phyloP scores from a whole-genome alignment of 306 rosid genomes.

The Adenanthera pavonina region DNA sequence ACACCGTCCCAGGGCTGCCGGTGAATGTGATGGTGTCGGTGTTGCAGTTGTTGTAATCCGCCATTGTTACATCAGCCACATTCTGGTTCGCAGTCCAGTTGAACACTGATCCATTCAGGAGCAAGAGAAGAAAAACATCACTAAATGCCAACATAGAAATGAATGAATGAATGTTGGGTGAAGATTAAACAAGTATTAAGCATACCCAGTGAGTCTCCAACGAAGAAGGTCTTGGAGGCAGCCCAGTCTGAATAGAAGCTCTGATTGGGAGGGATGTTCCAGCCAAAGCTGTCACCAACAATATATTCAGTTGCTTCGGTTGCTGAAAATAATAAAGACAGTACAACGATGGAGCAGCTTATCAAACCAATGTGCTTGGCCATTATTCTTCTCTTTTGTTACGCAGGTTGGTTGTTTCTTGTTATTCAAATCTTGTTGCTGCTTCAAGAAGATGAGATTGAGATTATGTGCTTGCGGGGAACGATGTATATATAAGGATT shows the following conservation, averaged over 20 bases:
- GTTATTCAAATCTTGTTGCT: background rate
- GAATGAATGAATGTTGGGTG: background rate
- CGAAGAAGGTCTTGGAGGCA: background rate
- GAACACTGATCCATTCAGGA: slow-evolving; percentile 43
- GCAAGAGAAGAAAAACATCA: background rate
- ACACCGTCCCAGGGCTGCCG: background rate
- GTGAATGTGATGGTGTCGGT: background rate
- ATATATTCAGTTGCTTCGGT: background rate
- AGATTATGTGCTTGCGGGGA: background rate
- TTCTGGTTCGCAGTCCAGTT: slow-evolving; percentile 29
- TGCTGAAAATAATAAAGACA: background rate
- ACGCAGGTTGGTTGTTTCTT: background rate
- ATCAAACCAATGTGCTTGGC: background rate
- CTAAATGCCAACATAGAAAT: too few species aligned
- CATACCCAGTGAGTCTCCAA: slow-evolving; percentile 7
- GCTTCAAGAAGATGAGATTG: background rate
- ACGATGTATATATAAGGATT: background rate
- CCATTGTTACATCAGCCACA: slow-evolving; percentile 2
- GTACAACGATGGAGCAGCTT: background rate
- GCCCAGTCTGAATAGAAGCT: slow-evolving; percentile 22
- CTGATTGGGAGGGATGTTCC: slow-evolving; percentile 13
- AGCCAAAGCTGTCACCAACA: slow-evolving; percentile 22
- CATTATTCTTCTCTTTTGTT: background rate
- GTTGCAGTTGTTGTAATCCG: slow-evolving; percentile 39
- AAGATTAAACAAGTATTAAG: background rate